Percentiles rank a stretch among this genome's conserved stretches.
Evolutionary conservation across 2,329 filamentous ascomycete species (phyloP).

Genomic region (Pestalotiopsis sp.): DNA sequence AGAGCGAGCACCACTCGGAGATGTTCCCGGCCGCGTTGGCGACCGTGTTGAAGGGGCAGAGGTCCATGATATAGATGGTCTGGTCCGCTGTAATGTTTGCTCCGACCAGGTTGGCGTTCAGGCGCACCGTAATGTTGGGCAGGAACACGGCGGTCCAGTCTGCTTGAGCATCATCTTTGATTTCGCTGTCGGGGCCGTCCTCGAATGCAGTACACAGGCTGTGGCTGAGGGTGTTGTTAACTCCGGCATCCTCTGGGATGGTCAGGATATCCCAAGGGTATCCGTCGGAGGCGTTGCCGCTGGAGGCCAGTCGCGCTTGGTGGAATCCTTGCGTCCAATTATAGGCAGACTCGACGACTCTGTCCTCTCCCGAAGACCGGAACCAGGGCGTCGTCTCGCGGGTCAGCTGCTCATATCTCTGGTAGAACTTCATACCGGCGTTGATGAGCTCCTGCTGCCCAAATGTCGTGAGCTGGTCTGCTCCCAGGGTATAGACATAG

Average conservation of each 20-base stretch:
- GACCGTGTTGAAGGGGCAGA: slow-evolving; percentile 83
- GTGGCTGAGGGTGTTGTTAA: slow-evolving; percentile 83
- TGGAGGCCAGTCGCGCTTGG: slow-evolving; percentile 40
- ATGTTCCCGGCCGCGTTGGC: slow-evolving; percentile 55
- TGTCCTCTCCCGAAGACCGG: slow-evolving; percentile 66
- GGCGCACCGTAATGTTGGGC: slow-evolving; percentile 63
- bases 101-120: slow-evolving; percentile 69
- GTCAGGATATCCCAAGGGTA: slow-evolving; percentile 59
- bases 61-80: slow-evolving; percentile 76
- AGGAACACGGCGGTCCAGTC: slow-evolving; percentile 65
- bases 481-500: slow-evolving; percentile 70
- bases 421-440: slow-evolving; percentile 74
- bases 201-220: slow-evolving; percentile 72
- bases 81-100: slow-evolving; percentile 64
- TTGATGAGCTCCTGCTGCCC: slow-evolving; percentile 72
- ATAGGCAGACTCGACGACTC: slow-evolving; percentile 72
- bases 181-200: slow-evolving; percentile 43
- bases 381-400: slow-evolving; percentile 64
- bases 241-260: slow-evolving; percentile 64
- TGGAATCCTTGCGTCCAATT: slow-evolving; percentile 78
- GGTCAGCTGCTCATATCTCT: slow-evolving; percentile 67
- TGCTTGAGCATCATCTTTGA: slow-evolving; percentile 52
- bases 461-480: slow-evolving; percentile 67
- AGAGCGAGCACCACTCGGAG: slow-evolving; percentile 76
- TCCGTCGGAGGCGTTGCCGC: slow-evolving; percentile 38